Evolutionary conservation across 495 filamentous ascomycete species (phyloP).

Genomic region (Penicillium paradoxum): DNA sequence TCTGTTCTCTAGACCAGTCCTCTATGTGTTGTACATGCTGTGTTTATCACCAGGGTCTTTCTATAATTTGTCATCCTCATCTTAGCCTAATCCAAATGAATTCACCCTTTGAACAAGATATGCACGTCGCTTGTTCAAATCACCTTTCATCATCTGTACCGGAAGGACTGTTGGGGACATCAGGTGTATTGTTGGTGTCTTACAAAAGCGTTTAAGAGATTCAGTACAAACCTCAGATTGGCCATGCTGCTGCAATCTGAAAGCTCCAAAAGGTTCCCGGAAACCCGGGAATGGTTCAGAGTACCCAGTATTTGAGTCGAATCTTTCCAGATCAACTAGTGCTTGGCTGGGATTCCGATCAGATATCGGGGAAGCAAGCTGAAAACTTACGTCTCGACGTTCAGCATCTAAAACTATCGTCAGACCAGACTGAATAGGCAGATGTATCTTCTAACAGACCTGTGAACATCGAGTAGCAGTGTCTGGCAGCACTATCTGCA

Average conservation of each 20-base stretch:
- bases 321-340: slow-evolving; percentile 12
- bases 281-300: slow-evolving; percentile 4
- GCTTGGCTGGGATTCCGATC: slow-evolving; percentile 5
- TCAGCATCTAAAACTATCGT: slow-evolving; percentile 11
- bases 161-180: neutral
- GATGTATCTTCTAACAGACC: neutral
- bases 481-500: slow-evolving; percentile 16
- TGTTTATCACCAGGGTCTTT: too few relatives aligned
- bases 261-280: slow-evolving; percentile 18
- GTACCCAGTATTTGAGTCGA: neutral
- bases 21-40: too few relatives aligned
- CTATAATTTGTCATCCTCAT: too few relatives aligned
- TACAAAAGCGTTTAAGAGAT: slow-evolving; percentile 22
- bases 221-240: slow-evolving; percentile 11
- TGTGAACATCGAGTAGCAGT: slow-evolving; percentile 17
- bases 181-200: neutral
- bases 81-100: slow-evolving; percentile 16
- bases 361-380: slow-evolving; percentile 1
- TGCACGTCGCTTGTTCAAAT: slow-evolving; percentile 8
- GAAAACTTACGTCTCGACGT: slow-evolving; percentile 13
- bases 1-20: too few relatives aligned
- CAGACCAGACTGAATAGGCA: neutral
- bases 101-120: slow-evolving; percentile 16
- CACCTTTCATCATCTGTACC: slow-evolving; percentile 19
- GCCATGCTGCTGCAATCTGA: neutral